Conservation (phyloP, 1,284 basidiomycete genomes). For the Cystobasidiaceae sp. region DNA sequence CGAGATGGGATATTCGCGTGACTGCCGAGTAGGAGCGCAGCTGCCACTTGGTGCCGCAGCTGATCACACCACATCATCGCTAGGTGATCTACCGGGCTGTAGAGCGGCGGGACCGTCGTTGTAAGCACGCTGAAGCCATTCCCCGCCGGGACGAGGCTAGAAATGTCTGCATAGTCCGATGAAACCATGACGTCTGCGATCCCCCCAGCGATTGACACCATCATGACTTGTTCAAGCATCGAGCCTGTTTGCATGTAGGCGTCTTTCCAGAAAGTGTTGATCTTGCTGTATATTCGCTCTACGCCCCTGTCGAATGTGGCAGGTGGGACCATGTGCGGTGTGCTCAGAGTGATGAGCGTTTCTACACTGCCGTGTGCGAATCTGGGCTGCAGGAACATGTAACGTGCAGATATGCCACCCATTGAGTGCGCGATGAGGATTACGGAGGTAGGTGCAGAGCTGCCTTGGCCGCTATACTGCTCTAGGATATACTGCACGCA, state of each 20-base stretch:
- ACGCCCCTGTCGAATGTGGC: conserved; percentile 78
- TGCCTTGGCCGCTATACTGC: conserved; percentile 56
- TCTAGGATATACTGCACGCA: conserved; percentile 73
- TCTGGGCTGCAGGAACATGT: conserved; percentile 58
- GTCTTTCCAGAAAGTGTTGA: conserved; percentile 45
- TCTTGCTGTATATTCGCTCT: conserved; percentile 61
- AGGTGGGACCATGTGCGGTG: conserved; percentile 83
- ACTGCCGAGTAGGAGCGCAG: conserved; percentile 66
- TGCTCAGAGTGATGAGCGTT: conserved; percentile 86
- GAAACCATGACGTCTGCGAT: conserved; percentile 86
- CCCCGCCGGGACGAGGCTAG: conserved; percentile 26
- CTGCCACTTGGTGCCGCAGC: conserved; percentile 79
- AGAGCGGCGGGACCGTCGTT: conserved; percentile 76
- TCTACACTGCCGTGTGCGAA: conserved; percentile 53
- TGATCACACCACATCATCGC: conserved; percentile 99
- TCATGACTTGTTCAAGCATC: conserved; percentile 49
- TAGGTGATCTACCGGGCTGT: conserved; percentile 92
- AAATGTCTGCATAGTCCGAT: conserved; percentile 60
- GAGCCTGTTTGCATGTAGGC: conserved; percentile 44
- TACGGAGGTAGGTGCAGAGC: conserved; percentile 49
- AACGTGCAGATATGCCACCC: conserved; percentile 87
- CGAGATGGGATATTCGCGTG: conserved; percentile 28
- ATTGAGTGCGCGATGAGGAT: conserved; percentile 90
- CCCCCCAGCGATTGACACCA: conserved; percentile 87
- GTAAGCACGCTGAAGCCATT: conserved; percentile 71